A percentile compares a stretch with the other conserved stretches of the same genome.
Conservation (phyloP, 1,284 basidiomycete species). For the Ceratobasidium theobromae region DNA sequence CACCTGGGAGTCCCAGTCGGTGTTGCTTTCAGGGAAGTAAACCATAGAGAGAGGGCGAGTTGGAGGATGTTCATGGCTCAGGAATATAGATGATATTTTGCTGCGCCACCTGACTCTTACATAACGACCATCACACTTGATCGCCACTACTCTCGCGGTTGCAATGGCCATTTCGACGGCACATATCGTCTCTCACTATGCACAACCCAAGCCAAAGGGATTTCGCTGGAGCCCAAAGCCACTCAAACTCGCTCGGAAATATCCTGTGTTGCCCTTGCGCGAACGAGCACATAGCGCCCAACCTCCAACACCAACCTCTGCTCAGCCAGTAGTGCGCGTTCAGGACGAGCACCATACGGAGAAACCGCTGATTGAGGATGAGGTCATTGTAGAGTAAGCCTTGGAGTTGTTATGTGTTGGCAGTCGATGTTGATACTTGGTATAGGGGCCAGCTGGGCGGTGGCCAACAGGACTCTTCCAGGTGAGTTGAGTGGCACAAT, state of each 20-base stretch:
- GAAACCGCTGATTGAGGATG: background rate
- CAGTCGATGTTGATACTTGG: background rate
- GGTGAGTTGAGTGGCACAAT: background rate
- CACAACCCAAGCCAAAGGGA: conserved; percentile 1
- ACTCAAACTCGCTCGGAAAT: background rate
- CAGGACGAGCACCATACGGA: conserved; percentile 1
- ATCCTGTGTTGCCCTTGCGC: background rate
- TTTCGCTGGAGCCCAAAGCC: conserved; percentile 8
- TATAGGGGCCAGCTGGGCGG: conserved; percentile 1
- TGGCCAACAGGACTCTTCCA: conserved; percentile 7
- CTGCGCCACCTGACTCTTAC: too few species aligned
- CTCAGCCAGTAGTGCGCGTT: conserved; percentile 4
- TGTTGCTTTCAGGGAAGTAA: background rate
- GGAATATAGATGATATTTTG: too few species aligned
- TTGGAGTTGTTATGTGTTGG: background rate
- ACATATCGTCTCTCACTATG: conserved; percentile 12
- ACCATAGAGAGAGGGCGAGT: too few species aligned
- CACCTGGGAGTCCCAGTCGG: conserved; percentile 69
- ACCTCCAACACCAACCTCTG: background rate
- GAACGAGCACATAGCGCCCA: background rate
- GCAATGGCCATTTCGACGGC: background rate
- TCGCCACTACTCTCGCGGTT: background rate
- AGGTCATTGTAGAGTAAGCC: background rate
- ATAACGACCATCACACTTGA: too few species aligned
- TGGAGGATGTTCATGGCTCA: too few species aligned